Evolutionary conservation across 805 yeast genomes (phyloP), one percentile per base, ranked within the genome.

Genomic region (Candida qinlingensis): DNA sequence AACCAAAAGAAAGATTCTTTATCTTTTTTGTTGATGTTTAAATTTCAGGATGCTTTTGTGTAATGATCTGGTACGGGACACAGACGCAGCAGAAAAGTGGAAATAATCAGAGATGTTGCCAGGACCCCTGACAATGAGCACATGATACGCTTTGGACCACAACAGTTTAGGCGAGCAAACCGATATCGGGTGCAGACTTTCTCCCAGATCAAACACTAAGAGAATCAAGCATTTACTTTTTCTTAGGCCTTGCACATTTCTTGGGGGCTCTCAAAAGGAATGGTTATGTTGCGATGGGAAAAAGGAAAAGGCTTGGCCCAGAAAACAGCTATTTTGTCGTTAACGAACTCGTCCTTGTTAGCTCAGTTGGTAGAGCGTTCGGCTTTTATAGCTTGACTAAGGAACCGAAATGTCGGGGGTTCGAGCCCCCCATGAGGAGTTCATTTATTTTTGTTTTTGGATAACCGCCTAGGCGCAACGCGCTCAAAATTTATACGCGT

Each of bases 281-380:
- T 19, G 19, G 19, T 19, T 19, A 19, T 19, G 19, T 19, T 19
- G 19, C 19, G 19, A 19, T 19, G 19, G 19, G 19, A 19, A 19
- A 19, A 19, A 19, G 19, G 3, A 2, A 19, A 3, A 19, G 19
- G 19, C 19, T 19, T 19, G 19, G 3, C 19, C 3, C 19, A 19
- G 19, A 7, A 37, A 37, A 37, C 40, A 37, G 29, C 13, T 3
- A 37, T n/a, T 37, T 37, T 37, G 7, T 7, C 27, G 28, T 8
- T 13, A 6, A 19, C 36, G 52, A 49, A 49, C 52, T 49, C 52
- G 52, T 49, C 52, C 52, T 46, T 49, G 52, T 49, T 49, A 49
- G 51, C 51, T 48, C 51, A 48, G 51, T 48, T 48, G 51, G 51
- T 48, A 47, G 50, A 47, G 50, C 50, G 50, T 47, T 47, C 50